Evolutionary conservation across 495 filamentous ascomycete genomes (phyloP).

Genomic region (Podospora bellae-mahoneyi): DNA sequence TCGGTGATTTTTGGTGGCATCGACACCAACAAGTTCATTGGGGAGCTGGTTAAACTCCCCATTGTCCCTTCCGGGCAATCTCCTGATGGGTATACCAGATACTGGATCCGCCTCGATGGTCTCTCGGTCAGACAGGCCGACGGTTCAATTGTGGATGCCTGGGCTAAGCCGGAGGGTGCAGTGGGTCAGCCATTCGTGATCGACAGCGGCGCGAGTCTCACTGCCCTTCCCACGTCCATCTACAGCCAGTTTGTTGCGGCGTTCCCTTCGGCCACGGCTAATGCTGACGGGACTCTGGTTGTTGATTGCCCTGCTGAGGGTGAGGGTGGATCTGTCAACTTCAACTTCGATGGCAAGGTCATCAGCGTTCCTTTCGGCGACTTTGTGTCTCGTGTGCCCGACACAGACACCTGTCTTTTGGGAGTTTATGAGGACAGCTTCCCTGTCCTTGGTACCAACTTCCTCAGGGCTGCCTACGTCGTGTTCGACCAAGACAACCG

Average conservation of each 20-base stretch:
- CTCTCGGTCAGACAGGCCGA: conserved; percentile 23
- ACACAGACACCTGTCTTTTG: conserved; percentile 27
- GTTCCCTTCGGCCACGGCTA: conserved; percentile 45
- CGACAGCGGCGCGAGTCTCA: conserved; percentile 29
- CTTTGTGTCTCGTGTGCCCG: conserved; percentile 54
- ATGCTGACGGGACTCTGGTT: conserved; percentile 52
- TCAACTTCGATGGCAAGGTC: conserved; percentile 49
- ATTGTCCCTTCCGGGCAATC: conserved; percentile 29
- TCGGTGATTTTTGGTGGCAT: conserved; percentile 79
- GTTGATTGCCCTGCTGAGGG: conserved; percentile 59
- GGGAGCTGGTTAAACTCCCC: conserved; percentile 53
- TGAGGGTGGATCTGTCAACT: conserved; percentile 55
- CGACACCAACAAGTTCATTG: conserved; percentile 77
- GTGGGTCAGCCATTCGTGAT: conserved; percentile 21
- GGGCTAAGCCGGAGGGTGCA: conserved; percentile 11
- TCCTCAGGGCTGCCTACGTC: conserved; percentile 88
- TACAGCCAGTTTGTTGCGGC: conserved; percentile 25
- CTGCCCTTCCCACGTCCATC: conserved; percentile 23
- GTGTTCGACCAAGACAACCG: conserved; percentile 89
- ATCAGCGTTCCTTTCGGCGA: conserved; percentile 59
- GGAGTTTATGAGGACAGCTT: conserved; percentile 54
- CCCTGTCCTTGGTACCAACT: conserved; percentile 83
- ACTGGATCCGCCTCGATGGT: conserved; percentile 20
- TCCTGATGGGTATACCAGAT: conserved; percentile 22
- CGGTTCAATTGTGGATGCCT: conserved; percentile 17